phyloP scores from a whole-genome alignment of 257 asterid species.

The Solanum pennellii region DNA sequence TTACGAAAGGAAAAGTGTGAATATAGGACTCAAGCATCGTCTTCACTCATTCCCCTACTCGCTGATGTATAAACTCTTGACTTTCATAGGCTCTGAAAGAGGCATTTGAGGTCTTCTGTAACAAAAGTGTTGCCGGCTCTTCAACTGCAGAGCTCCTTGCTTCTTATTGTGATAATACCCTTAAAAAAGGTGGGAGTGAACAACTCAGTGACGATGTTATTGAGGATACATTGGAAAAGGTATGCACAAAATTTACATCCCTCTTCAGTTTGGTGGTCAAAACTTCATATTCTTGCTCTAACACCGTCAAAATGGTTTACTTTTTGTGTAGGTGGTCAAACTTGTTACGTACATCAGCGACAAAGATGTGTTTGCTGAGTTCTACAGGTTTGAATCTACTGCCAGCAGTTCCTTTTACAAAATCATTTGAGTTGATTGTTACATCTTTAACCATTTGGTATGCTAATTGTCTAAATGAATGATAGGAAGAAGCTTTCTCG shows the following conservation, averaged over 20 bases:
- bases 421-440: background rate
- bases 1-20: background rate
- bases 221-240: slow-evolving; percentile 46
- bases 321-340: slow-evolving; percentile 23
- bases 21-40: background rate
- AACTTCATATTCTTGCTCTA: background rate
- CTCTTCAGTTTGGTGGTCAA: background rate
- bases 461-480: background rate
- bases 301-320: background rate
- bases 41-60: background rate
- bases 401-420: background rate
- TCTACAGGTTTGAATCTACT: slow-evolving; percentile 19
- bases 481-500: slow-evolving; percentile 52
- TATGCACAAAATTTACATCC: background rate
- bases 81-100: slow-evolving; percentile 34
- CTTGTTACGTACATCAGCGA: slow-evolving; percentile 39
- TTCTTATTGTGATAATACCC: slow-evolving; percentile 34
- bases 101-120: slow-evolving; percentile 47
- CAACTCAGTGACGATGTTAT: slow-evolving; percentile 38
- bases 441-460: background rate
- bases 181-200: slow-evolving; percentile 37
- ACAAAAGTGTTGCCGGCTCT: slow-evolving; percentile 24
- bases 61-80: background rate
- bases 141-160: slow-evolving; percentile 41
- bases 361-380: slow-evolving; percentile 46